Conservation (phyloP, 148 eudicot genomes). For the Chenopodium formosanum region DNA sequence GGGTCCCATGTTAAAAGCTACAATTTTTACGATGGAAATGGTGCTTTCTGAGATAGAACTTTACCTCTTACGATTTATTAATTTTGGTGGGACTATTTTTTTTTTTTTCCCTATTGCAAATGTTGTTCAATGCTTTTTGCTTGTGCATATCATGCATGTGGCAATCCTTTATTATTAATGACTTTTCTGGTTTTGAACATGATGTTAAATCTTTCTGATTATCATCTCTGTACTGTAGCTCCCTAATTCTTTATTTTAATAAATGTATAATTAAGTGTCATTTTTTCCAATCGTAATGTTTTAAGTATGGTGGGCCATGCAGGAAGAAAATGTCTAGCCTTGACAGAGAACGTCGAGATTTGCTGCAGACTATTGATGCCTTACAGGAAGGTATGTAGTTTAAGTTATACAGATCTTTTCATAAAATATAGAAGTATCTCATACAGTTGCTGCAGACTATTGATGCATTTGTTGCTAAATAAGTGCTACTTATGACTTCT, state of each 20-base stretch:
- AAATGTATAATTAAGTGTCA: background rate
- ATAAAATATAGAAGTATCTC: background rate
- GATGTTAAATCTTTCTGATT: background rate
- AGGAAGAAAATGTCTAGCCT: conserved; percentile 82
- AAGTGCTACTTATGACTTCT: background rate
- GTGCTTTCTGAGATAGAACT: background rate
- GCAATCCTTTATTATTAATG: background rate
- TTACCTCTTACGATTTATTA: background rate
- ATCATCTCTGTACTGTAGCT: background rate
- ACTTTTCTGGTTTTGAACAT: background rate
- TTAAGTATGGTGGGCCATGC: conserved; percentile 21
- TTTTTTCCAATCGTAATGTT: background rate
- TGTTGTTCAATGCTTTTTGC: background rate
- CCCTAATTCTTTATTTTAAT: background rate
- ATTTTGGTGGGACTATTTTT: background rate
- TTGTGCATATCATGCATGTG: background rate
- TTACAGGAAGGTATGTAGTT: conserved; percentile 71
- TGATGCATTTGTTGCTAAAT: background rate
- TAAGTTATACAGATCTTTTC: background rate
- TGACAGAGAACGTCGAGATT: conserved; percentile 88
- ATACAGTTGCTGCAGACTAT: background rate
- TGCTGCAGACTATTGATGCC: conserved; percentile 80
- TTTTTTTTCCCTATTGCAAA: background rate
- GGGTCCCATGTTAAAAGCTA: background rate
- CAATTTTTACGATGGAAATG: background rate